Conservation (phyloP, 2,329 filamentous ascomycete genomes). For the Colletotrichum lindemuthianum region DNA sequence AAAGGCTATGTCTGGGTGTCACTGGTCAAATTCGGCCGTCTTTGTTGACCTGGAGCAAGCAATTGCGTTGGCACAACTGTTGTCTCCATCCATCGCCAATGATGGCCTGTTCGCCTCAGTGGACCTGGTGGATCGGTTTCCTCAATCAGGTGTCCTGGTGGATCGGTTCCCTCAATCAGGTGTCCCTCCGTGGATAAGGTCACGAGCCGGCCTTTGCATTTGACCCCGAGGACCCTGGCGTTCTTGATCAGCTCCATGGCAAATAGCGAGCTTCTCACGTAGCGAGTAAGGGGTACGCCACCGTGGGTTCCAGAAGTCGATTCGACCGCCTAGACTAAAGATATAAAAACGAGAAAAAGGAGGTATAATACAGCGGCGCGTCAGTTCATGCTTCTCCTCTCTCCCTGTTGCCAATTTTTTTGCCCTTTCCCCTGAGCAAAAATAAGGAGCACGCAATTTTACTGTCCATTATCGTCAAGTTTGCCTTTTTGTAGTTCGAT, state of each 20-base stretch:
- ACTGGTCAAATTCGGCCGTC: too few species aligned
- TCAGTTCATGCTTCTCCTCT: slow-evolving; percentile 21
- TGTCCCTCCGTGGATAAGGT: slow-evolving; percentile 1
- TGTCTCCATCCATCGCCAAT: background rate
- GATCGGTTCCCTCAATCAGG: background rate
- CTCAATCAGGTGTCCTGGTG: background rate
- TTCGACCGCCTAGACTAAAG: slow-evolving; percentile 21
- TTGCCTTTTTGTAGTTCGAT: slow-evolving; percentile 18
- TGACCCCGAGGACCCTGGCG: too few species aligned
- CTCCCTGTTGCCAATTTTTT: slow-evolving; percentile 8
- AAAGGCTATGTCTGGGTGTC: too few species aligned
- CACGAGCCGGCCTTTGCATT: background rate
- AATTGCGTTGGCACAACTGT: too few species aligned
- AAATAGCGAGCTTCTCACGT: background rate
- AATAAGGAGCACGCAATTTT: slow-evolving; percentile 3
- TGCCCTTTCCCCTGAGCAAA: slow-evolving; percentile 6
- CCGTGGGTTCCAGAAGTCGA: slow-evolving; percentile 14
- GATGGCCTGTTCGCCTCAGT: slow-evolving; percentile 1
- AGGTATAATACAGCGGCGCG: slow-evolving; percentile 36
- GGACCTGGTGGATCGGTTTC: slow-evolving; percentile 8
- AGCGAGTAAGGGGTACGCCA: background rate
- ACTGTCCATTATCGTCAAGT: slow-evolving; percentile 35
- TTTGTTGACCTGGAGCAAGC: too few species aligned
- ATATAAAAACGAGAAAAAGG: slow-evolving; percentile 18
- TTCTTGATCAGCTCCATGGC: too few species aligned